Percentiles rank a stretch among this genome's conserved stretches.
Conservation (phyloP, 768 basidiomycete genomes). For the Xanthoconium stramineum region DNA sequence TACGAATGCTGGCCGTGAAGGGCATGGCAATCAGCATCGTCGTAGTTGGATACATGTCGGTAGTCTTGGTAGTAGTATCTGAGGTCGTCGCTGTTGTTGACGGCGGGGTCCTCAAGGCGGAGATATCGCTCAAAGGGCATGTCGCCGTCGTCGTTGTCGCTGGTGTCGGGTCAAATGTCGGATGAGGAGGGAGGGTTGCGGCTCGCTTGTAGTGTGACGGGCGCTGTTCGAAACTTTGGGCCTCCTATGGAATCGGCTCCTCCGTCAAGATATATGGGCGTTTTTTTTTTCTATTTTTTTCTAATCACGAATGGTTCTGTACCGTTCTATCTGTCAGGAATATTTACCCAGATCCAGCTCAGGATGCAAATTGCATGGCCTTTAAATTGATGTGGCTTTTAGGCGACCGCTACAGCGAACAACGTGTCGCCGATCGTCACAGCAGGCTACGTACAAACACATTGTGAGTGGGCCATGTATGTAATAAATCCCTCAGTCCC, state of each 20-base stretch:
- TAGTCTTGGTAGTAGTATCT: constrained; percentile 13
- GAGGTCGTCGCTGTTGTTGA: constrained; percentile 2
- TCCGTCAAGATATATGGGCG: constrained; percentile 12
- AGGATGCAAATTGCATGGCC: constrained; percentile 10
- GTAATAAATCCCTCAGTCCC: constrained; percentile 15
- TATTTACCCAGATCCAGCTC: constrained; percentile 12
- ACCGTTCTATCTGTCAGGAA: background rate
- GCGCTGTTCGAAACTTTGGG: background rate
- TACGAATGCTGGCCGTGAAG: background rate
- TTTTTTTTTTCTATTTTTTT: constrained; percentile 2
- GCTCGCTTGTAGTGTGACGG: background rate
- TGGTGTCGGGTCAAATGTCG: background rate
- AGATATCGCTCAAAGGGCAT: constrained; percentile 47
- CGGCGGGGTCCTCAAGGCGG: constrained; percentile 16
- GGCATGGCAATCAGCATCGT: constrained; percentile 14
- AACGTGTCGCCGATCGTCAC: constrained; percentile 26
- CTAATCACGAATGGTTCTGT: background rate
- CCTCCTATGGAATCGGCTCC: background rate
- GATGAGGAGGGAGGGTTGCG: background rate
- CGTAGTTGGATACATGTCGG: constrained; percentile 1
- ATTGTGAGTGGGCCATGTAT: constrained; percentile 14
- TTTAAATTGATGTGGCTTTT: constrained; percentile 14
- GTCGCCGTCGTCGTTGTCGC: constrained; percentile 5
- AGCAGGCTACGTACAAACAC: constrained; percentile 24
- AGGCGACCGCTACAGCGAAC: constrained; percentile 16